Percentiles rank a stretch among this genome's conserved stretches.
phyloP scores from a whole-genome alignment of 352 stramenopile species.

The Pythium brassicae region DNA sequence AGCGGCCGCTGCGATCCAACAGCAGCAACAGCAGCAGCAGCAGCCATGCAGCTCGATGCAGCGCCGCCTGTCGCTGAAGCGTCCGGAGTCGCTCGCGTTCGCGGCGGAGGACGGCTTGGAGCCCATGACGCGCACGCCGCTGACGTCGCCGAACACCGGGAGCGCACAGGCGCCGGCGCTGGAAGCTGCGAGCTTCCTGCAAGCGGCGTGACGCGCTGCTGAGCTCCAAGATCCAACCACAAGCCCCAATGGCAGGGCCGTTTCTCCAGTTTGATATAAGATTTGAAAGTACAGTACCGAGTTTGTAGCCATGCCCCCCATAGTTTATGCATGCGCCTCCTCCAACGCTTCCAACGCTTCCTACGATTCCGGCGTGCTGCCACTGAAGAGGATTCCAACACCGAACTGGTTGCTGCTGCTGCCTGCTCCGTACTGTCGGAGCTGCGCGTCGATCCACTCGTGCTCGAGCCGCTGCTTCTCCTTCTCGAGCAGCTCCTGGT shows the following conservation, averaged over 20 bases:
- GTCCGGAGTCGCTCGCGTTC: constrained; percentile 8
- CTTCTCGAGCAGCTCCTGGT: constrained; percentile 54
- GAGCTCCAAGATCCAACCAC: not conserved
- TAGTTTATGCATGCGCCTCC: too few species aligned
- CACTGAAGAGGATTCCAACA: too few species aligned
- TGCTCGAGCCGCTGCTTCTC: constrained; percentile 63
- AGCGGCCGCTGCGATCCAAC: constrained; percentile 2
- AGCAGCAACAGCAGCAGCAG: too few species aligned
- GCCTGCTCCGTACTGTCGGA: constrained; percentile 10
- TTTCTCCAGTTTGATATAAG: constrained; percentile 4
- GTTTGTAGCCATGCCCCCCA: not conserved
- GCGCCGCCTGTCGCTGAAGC: constrained; percentile 10
- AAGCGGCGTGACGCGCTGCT: constrained; percentile 9
- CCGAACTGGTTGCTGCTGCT: not conserved
- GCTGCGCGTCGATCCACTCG: constrained; percentile 48
- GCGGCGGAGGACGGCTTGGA: constrained; percentile 11
- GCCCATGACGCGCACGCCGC: constrained; percentile 4
- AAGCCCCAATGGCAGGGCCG: constrained; percentile 9
- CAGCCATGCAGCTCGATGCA: constrained; percentile 12
- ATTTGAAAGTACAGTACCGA: constrained; percentile 8
- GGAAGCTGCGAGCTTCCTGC: constrained; percentile 10
- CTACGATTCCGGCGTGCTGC: too few species aligned
- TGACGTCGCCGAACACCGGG: constrained; percentile 4
- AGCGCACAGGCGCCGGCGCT: not conserved
- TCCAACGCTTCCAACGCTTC: too few species aligned